phyloP scores from a whole-genome alignment of 345 rosid species.

The Murraya koenigii region DNA sequence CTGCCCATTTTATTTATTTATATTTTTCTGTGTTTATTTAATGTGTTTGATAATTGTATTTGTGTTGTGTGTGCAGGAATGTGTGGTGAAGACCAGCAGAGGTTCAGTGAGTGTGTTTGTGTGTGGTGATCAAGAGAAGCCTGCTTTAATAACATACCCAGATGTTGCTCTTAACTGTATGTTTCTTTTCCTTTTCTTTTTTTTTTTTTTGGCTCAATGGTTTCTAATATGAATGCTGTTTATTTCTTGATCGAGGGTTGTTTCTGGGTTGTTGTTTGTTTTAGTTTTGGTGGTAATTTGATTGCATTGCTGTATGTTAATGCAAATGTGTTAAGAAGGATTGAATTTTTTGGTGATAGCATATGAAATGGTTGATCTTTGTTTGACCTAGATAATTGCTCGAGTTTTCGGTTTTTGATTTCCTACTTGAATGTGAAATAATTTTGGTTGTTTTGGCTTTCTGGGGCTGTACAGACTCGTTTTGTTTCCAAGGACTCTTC shows the following conservation, averaged over 20 bases:
- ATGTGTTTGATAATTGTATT: neutral
- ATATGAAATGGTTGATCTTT: neutral
- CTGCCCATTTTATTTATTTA: neutral
- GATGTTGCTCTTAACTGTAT: slow-evolving; percentile 89
- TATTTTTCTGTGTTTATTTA: neutral
- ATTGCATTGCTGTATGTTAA: neutral
- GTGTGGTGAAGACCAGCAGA: slow-evolving; percentile 71
- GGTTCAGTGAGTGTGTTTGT: slow-evolving; percentile 70
- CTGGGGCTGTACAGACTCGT: slow-evolving; percentile 31
- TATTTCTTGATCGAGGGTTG: neutral
- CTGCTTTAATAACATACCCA: slow-evolving; percentile 79
- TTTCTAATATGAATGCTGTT: neutral
- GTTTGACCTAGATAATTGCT: neutral
- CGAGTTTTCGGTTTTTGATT: neutral
- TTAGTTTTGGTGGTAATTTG: slow-evolving; percentile 4
- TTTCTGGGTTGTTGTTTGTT: neutral
- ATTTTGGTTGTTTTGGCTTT: neutral
- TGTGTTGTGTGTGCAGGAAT: slow-evolving; percentile 39
- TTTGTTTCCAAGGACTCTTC: slow-evolving; percentile 62
- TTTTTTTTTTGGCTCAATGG: neutral
- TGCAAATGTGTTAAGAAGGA: neutral
- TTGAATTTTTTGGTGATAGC: neutral
- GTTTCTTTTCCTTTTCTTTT: neutral
- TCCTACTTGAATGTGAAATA: neutral
- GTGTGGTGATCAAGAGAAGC: slow-evolving; percentile 79